Evolutionary conservation across 257 asterid species (phyloP), one percentile per base, ranked within the genome.

Genomic region (Solanum piurae): DNA sequence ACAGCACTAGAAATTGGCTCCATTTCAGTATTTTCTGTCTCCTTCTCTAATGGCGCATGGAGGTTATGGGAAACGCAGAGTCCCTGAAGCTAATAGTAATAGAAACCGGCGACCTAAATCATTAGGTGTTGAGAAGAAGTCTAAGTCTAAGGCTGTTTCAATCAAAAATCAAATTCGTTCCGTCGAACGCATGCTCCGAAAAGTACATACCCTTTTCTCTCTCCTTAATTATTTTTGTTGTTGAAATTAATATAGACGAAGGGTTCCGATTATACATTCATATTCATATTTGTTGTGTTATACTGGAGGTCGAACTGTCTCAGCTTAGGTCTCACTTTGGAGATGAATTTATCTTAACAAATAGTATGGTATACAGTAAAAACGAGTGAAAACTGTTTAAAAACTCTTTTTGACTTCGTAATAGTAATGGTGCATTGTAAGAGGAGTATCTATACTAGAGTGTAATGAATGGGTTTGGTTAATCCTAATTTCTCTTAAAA

Each of bases 151-250:
- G 83, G 87, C 94, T 66, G 95, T 93, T 83, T 91, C 98, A 87
- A 92, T 95, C 89, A 95, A 95, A 87, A 97, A 97, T 89, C 99
- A 95, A 88, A 94, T 96, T 86, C 98, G 99, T 87, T 96, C 99
- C 37, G 88, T 88, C 23, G 95, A 95, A 90, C 98, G 99, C 86
- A 92, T 96, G 94, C 98, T 97, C 86, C 96, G 98, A 83, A 95
- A 94, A 86, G 99, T 96, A 94, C 74, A 18, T 60, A 36, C 20
- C 87, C 68, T 9, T 84, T 84, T 66, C 58, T 42, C 87, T 49
- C 66, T 72, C 87, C 38, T 27, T 73, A 69, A 3, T 31, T 68
- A 5, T 6, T 33, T 72, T 33, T 16, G 2, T 33, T 2, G 25
- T 21, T 73, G 12, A 27, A 66, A n/a, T 64, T 64, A 10, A n/a